Base-by-base conservation (phyloP, 331 rosid genomes). In the Quercus lobata region DNA sequence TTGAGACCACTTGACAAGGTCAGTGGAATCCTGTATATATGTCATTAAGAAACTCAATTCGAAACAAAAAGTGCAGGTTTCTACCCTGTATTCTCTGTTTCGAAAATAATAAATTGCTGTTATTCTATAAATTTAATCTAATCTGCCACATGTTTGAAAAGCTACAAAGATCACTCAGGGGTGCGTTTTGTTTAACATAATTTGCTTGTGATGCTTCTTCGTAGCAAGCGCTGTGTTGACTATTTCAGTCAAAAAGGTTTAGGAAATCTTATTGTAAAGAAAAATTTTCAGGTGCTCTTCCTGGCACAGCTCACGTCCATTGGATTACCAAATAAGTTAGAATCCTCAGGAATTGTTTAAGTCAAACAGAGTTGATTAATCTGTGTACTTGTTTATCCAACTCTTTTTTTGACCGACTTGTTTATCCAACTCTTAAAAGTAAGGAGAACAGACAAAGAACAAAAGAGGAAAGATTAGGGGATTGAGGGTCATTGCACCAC, bases 1-100 rank as follows among this genome's bases (percentile, higher is more conserved):
- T 84, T 69, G 58, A 30, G 54, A 37, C 54, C 25, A 34, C 30
- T 46, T 57, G 19, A 57, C 34, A 52, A 69, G 76, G 41, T 4
- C 15, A 37, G 9, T 69, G 57, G 72, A 70, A 17, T 44, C 35
- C 57, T 72, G n/a, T 60, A 63, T 46, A 41, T 55, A 44, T 72
- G 81, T 80, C 72, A 81, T 72, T 77, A 77, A 27, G 65, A 77
- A 79, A 76, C 71, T 72, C 80, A 79, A 84, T 71, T 77, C 75
- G 78, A 65, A 27, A 75, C 55, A 68, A 19, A 68, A 46, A 72
- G 54, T 49, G 82, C 71, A 57, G 71, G 74, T 80, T 69, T 73
- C 75, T 57, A 55, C 80, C 72, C 52, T 37, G 71, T 61, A 63
- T 24, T 69, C 61, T 72, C 57, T 79, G 55, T 74, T 69, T 25